These are phyloP conservation scores for Umbelopsis ramanniana DNA, from an alignment of 192 early-diverging fungal species.

Conservation along the genomic window DNA sequence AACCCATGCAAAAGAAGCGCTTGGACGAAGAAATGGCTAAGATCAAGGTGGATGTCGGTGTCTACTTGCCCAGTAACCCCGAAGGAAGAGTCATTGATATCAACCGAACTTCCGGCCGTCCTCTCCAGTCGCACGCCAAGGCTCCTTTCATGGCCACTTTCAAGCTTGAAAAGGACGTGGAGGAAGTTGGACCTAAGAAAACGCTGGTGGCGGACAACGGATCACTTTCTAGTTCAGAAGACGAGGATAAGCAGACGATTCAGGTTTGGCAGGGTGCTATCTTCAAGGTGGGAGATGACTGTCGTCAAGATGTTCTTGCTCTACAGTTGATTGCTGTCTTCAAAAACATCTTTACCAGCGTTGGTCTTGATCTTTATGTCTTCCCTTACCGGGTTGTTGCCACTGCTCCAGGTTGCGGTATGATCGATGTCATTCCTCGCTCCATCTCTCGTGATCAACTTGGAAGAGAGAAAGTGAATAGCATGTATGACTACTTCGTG, in stretches of 20 bases:
- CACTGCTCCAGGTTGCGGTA: constrained; percentile 95
- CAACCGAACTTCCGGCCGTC: constrained; percentile 90
- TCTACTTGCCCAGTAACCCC: constrained; percentile 97
- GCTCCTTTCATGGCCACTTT: constrained; percentile 99
- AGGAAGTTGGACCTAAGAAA: constrained; percentile 59
- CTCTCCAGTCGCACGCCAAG: constrained; percentile 97
- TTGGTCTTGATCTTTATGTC: constrained; percentile 93
- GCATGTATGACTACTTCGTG: constrained; percentile 94
- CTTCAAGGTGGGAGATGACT: constrained; percentile 99
- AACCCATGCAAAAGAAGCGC: constrained; percentile 79
- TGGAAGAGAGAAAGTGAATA: constrained; percentile 98
- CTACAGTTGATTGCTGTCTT: constrained; percentile 97
- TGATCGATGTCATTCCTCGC: constrained; percentile 98
- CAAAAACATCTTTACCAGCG: constrained; percentile 91
- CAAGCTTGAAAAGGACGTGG: constrained; percentile 70
- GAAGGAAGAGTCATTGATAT: constrained; percentile 95
- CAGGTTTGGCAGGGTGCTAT: constrained; percentile 86
- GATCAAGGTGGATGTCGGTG: constrained; percentile 94
- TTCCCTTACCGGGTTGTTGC: constrained; percentile 98
- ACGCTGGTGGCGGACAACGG: constrained; percentile 35
- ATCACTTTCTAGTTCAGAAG: constrained; percentile 2
- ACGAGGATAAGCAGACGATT: constrained; percentile 50
- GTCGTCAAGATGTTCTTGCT: constrained; percentile 97
- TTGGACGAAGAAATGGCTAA: constrained; percentile 97
- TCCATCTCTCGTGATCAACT: constrained; percentile 98